Evolutionary conservation across 345 rosid genomes (phyloP), one percentile per base, ranked within the genome.

Genomic region (Pugionium dolabratum): DNA sequence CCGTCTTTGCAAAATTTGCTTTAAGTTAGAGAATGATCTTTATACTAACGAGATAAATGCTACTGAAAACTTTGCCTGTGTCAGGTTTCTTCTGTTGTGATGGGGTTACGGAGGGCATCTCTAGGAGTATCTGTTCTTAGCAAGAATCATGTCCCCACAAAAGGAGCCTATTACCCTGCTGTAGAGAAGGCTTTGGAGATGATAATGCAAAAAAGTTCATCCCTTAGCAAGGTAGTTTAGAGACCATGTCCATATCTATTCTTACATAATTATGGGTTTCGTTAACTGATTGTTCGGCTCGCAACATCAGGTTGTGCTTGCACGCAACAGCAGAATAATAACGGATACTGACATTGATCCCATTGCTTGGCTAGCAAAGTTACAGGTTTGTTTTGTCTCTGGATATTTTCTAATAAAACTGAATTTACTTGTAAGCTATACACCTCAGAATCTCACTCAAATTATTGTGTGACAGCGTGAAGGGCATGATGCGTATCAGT

Each of bases 401-500:
- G 10, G 49, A 62, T 39, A n/a, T 27, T 18, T 6, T 37, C 0
- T 35, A n/a, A 30, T 55, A 45, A 9, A 31, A 25, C 18, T 45
- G 7, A 26, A 11, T 28, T 46, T 9, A 18, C 2, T 4, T 49
- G 8, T 34, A n/a, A n/a, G n/a, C n/a, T n/a, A n/a, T n/a, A n/a
- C n/a, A n/a, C n/a, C n/a, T n/a, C n/a, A n/a, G n/a, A n/a, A 18
- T 48, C 57, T 63, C 39, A 34, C 39, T 34, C 48, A 34, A 27
- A 9, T 28, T 64, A 1, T 41, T 48, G 34, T 66, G 4, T 68
- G 70, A 66, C 85, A 89, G 90, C 75, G 78, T 43, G 95, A 86
- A 81, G 96, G 96, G 27, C 85, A 81, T 53, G 83, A 87, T 78
- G 84, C 93, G 50, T 92, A 89, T 75, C 98, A 92, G 73, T 92